Evolutionary conservation across 805 yeast genomes (phyloP).

Genomic region (Metschnikowia colocasiae): DNA sequence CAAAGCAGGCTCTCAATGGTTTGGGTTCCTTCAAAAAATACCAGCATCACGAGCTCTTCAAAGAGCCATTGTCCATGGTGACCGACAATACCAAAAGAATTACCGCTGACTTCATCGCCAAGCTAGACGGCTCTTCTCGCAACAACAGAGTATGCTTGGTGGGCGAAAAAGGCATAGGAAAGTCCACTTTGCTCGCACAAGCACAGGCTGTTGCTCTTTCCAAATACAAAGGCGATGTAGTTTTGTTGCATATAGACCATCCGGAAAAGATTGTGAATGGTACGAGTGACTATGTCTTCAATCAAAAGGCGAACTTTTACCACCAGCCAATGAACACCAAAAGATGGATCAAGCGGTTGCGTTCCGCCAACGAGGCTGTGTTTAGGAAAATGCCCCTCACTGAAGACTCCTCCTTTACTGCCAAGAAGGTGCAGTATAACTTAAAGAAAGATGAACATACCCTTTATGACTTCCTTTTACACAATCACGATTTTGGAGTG

Average conservation of each 20-base stretch:
- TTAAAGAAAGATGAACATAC: slow-evolving; percentile 34
- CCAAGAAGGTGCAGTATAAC: slow-evolving; percentile 30
- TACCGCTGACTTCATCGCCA: slow-evolving; percentile 37
- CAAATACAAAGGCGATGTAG: slow-evolving; percentile 30
- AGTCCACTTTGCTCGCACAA: slow-evolving; percentile 69
- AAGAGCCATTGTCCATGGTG: slow-evolving; percentile 56
- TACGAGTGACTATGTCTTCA: slow-evolving; percentile 60
- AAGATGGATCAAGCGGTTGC: slow-evolving; percentile 49
- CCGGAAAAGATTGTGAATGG: slow-evolving; percentile 68
- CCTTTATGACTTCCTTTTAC: slow-evolving; percentile 24
- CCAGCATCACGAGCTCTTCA: slow-evolving; percentile 62
- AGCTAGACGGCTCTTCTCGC: slow-evolving; percentile 26
- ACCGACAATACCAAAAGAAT: slow-evolving; percentile 46
- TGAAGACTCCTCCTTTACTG: slow-evolving; percentile 29
- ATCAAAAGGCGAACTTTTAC: slow-evolving; percentile 45
- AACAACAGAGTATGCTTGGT: slow-evolving; percentile 52
- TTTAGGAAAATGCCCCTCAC: slow-evolving; percentile 35
- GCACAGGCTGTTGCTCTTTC: slow-evolving; percentile 52
- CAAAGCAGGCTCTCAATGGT: slow-evolving; percentile 42
- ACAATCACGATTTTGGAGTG: slow-evolving; percentile 38
- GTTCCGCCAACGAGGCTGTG: slow-evolving; percentile 32
- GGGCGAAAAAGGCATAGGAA: slow-evolving; percentile 78
- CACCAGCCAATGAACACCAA: slow-evolving; percentile 79
- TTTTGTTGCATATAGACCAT: slow-evolving; percentile 61
- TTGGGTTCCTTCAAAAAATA: slow-evolving; percentile 64